Evolutionary conservation across 148 eudicot genomes (phyloP), one percentile per base, ranked within the genome.

Genomic region (Arbutus unedo): DNA sequence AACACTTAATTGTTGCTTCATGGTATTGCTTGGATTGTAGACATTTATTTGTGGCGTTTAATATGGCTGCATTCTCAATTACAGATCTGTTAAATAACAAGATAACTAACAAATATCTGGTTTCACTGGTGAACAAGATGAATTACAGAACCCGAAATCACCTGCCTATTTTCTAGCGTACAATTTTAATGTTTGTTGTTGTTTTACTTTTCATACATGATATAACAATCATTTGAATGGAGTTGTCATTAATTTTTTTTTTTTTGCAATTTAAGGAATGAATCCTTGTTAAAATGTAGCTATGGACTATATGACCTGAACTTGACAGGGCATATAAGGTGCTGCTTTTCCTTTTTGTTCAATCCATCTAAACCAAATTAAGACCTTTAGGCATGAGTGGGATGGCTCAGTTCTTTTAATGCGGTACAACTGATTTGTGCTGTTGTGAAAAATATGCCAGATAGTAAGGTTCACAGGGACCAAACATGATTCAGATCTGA

Each of bases 1-100:
- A 44, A 51, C 23, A 21, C 49, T 77, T 76, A 59, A 60, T 60
- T 66, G 25, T 41, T 76, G 78, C 76, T 56, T 62, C 10, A n/a
- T 43, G 41, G 62, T 83, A 38, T 80, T 49, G 41, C 23, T 66
- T 41, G 38, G 59, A 43, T 80, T 8, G 7, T 31, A 2, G 60
- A 1, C 50, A 38, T 31, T 31, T 31, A 31, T 31, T 31, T 31
- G 38, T 31, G 38, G 38, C 1, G 38, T 57, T 67, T 79, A 10
- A 13, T 76, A 41, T 79, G 38, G 53, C 51, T n/a, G 15, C 72
- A 62, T 45, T 44, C 47, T 8, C 38, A 14, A 41, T 18, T 25
- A 7, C 4, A 10, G 53, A 62, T 64, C 13, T 60, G 56, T 44
- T 79, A 19, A 45, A 10, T 19, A 15, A 18, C 19, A 3, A 5